phyloP scores from a whole-genome alignment of 192 early-diverging fungal genomes.

The Coemansia sp. region DNA sequence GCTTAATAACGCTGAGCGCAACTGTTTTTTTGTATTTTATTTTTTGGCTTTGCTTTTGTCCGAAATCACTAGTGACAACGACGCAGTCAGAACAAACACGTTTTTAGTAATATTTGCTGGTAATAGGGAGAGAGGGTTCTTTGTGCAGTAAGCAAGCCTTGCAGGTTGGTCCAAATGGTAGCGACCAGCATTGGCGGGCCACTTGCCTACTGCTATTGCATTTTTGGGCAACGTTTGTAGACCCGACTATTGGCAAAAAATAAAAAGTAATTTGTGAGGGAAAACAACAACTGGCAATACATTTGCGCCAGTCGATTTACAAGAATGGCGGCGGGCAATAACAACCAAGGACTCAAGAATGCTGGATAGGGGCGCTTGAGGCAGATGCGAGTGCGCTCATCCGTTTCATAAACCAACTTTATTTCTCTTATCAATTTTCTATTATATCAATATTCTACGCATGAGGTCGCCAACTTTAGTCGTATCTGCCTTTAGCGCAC shows the following conservation, averaged over 20 bases:
- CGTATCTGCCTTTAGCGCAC: background rate
- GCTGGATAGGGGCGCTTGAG: background rate
- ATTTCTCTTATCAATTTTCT: background rate
- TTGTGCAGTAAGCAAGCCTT: background rate
- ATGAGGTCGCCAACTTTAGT: slow-evolving; percentile 6
- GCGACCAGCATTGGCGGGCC: background rate
- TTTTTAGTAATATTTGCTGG: background rate
- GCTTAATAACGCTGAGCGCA: background rate
- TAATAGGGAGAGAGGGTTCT: background rate
- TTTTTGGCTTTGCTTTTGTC: no score
- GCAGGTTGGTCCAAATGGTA: background rate
- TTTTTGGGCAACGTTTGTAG: background rate
- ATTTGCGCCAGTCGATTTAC: background rate
- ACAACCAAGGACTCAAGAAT: background rate
- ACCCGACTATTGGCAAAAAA: background rate
- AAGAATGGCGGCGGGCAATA: background rate
- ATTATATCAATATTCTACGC: background rate
- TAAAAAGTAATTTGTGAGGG: background rate
- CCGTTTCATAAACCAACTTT: background rate
- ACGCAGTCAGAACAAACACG: background rate
- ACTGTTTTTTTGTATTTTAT: background rate
- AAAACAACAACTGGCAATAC: background rate
- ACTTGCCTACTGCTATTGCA: background rate
- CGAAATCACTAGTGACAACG: no score
- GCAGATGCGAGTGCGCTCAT: background rate